Percentiles rank a stretch among this genome's conserved stretches.
Conservation (phyloP, 768 basidiomycete genomes). For the Mycena indigotica region DNA sequence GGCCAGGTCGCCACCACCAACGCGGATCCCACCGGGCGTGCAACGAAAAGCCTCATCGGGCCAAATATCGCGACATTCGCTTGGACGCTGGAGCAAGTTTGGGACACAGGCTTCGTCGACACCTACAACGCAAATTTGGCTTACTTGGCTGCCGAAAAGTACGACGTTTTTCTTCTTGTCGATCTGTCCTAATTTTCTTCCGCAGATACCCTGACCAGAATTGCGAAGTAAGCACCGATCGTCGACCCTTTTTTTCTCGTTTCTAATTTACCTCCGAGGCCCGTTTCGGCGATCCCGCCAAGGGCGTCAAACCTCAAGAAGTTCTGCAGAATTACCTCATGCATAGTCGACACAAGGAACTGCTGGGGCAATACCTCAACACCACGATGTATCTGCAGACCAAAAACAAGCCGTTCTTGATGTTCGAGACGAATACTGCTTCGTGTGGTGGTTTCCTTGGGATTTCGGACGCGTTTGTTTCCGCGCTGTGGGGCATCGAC, state of each 20-base stretch:
- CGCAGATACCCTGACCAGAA: too few species aligned
- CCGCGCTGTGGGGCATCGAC: slow-evolving; percentile 57
- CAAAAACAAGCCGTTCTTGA: slow-evolving; percentile 34
- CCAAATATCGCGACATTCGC: slow-evolving; percentile 36
- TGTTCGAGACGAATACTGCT: slow-evolving; percentile 50
- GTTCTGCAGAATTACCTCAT: slow-evolving; percentile 26
- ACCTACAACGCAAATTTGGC: slow-evolving; percentile 30
- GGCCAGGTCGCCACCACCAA: slow-evolving; percentile 24
- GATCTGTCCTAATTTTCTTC: not conserved
- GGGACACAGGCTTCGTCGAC: slow-evolving; percentile 40
- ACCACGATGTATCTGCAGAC: slow-evolving; percentile 10
- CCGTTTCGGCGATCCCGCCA: slow-evolving; percentile 14
- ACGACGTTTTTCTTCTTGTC: not conserved
- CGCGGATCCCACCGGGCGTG: slow-evolving; percentile 23
- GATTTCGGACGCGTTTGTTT: not conserved
- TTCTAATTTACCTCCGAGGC: slow-evolving; percentile 42
- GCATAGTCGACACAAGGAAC: slow-evolving; percentile 32
- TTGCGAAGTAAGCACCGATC: too few species aligned
- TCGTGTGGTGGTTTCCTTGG: slow-evolving; percentile 44
- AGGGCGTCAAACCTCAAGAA: slow-evolving; percentile 25
- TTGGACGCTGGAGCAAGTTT: slow-evolving; percentile 40
- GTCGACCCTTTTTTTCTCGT: not conserved
- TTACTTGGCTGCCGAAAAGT: slow-evolving; percentile 47
- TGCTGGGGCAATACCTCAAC: slow-evolving; percentile 14
- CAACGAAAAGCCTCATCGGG: slow-evolving; percentile 44